These are phyloP conservation scores for Trametes versicolor DNA, from an alignment of 1,284 basidiomycete genomes.

Conservation along the genomic window DNA sequence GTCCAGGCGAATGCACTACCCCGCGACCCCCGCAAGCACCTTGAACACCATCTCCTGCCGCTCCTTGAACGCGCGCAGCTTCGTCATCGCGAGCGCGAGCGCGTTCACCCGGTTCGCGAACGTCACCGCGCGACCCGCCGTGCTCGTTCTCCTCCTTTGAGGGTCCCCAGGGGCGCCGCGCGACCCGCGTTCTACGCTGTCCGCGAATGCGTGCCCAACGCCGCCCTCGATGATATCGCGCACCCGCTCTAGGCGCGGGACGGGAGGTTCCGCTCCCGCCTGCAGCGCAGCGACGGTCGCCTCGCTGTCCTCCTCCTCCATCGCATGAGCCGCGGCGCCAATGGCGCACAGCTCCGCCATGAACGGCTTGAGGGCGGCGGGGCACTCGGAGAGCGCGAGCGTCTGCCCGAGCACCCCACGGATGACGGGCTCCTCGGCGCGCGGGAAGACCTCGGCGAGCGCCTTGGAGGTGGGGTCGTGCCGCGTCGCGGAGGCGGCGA, in stretches of 20 bases:
- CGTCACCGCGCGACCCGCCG: constrained; percentile 62
- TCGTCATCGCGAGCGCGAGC: constrained; percentile 74
- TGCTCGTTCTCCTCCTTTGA: constrained; percentile 50
- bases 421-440: constrained; percentile 55
- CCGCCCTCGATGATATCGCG: constrained; percentile 66
- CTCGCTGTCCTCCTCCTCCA: constrained; percentile 67
- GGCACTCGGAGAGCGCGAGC: constrained; percentile 65
- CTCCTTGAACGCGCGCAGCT: constrained; percentile 74
- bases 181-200: constrained; percentile 2
- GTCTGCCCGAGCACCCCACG: constrained; percentile 64
- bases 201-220: constrained; percentile 51
- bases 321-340: constrained; percentile 56
- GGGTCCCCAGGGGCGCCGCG: constrained; percentile 31
- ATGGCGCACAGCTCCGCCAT: constrained; percentile 74
- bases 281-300: constrained; percentile 59
- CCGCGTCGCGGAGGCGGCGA: constrained; percentile 57
- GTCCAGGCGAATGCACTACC: neutral
- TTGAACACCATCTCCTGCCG: constrained; percentile 77
- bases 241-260: constrained; percentile 71
- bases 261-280: constrained; percentile 53
- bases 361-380: constrained; percentile 66
- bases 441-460: constrained; percentile 27
- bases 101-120: constrained; percentile 81
- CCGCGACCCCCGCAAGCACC: constrained; percentile 60
- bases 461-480: constrained; percentile 17